Percentiles rank a stretch among this genome's conserved stretches.
Evolutionary conservation across 73 alveolate genomes (phyloP).

Genomic region (Urostyla sp.): DNA sequence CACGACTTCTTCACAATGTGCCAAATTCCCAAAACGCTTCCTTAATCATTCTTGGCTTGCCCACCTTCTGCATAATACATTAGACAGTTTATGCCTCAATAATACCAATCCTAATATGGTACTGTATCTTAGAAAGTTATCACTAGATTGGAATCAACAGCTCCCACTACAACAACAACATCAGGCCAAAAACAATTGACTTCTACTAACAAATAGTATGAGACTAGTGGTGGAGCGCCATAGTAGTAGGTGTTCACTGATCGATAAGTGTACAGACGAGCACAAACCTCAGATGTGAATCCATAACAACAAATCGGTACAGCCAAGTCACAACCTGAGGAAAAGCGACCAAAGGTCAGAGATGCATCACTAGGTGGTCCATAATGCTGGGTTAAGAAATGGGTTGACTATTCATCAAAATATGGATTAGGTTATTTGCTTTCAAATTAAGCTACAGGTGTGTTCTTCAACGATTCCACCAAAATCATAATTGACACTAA

Average conservation of each 20-base stretch:
- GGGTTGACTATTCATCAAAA: slow-evolving; percentile 90
- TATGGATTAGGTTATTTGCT: slow-evolving; percentile 91
- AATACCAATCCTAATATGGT: no score
- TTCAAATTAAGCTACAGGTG: slow-evolving; percentile 87
- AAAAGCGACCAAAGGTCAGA: no score
- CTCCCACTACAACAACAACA: no score
- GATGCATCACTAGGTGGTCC: slow-evolving; percentile 11
- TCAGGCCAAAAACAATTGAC: no score
- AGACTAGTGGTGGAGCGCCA: neutral
- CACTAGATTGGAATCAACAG: slow-evolving; percentile 31
- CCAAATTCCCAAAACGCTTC: slow-evolving; percentile 93
- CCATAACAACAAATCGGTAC: neutral
- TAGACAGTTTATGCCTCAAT: slow-evolving; percentile 70
- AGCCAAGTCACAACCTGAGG: no score
- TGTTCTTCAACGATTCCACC: slow-evolving; percentile 85
- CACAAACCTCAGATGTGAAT: neutral
- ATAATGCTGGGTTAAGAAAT: slow-evolving; percentile 82
- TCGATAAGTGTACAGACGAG: no score
- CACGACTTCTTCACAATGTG: slow-evolving; percentile 94
- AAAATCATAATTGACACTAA: slow-evolving; percentile 85
- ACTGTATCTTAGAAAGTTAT: no score
- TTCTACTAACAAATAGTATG: neutral
- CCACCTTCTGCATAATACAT: slow-evolving; percentile 94
- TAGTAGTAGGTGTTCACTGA: neutral
- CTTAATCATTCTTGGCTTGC: slow-evolving; percentile 89